phyloP scores from a whole-genome alignment of 2,329 filamentous ascomycete species.

The Aureobasidium lini region DNA sequence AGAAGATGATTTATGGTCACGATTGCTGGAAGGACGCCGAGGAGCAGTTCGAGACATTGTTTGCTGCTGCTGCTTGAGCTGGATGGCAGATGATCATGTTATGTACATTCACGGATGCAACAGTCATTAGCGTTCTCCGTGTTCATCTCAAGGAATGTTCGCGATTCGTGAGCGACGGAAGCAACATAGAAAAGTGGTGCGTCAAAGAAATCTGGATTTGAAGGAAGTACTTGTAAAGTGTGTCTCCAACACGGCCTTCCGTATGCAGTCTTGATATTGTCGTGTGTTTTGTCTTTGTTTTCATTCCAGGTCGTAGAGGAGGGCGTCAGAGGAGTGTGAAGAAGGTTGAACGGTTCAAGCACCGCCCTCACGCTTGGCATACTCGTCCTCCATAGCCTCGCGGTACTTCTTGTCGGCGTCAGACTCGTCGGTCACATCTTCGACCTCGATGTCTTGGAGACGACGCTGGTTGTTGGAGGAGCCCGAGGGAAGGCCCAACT shows the following conservation, averaged over 20 bases:
- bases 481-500: slow-evolving; percentile 16
- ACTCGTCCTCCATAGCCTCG: slow-evolving; percentile 37
- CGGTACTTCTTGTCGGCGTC: slow-evolving; percentile 32
- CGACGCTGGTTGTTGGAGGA: slow-evolving; percentile 5
- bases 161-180: too few species aligned
- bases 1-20: slow-evolving; percentile 41
- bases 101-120: background rate
- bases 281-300: background rate
- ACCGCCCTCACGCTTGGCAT: slow-evolving; percentile 38
- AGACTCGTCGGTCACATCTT: slow-evolving; percentile 27
- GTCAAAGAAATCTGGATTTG: too few species aligned
- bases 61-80: slow-evolving; percentile 22
- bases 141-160: too few species aligned
- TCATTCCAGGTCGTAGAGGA: background rate
- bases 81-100: background rate
- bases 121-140: too few species aligned
- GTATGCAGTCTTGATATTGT: background rate
- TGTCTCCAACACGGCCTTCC: background rate
- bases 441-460: slow-evolving; percentile 18
- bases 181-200: too few species aligned
- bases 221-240: too few species aligned
- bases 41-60: slow-evolving; percentile 33
- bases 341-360: slow-evolving; percentile 21
- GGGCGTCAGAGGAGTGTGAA: too few species aligned
- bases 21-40: slow-evolving; percentile 40